Conservation (phyloP, 768 basidiomycete genomes). For the Lyophyllum decastes region DNA sequence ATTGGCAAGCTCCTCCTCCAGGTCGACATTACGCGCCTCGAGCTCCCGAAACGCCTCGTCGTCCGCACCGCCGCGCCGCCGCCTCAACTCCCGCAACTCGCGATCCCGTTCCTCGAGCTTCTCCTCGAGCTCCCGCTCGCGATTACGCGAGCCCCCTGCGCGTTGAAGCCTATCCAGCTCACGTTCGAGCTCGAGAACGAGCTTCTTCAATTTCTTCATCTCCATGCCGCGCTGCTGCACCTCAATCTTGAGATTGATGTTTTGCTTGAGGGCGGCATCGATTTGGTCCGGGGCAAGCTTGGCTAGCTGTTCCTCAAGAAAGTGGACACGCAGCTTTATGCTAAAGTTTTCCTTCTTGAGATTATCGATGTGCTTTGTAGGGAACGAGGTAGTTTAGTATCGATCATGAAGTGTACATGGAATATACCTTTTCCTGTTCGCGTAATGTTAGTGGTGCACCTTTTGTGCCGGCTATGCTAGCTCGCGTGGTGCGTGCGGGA, state of each 20-base stretch:
- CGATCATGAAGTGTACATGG: slow-evolving; percentile 27
- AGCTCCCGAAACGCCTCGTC: slow-evolving; percentile 56
- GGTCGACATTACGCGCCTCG: slow-evolving; percentile 63
- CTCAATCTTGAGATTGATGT: slow-evolving; percentile 91
- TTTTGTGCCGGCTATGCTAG: slow-evolving; percentile 40
- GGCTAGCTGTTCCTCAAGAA: slow-evolving; percentile 89
- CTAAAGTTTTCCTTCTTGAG: slow-evolving; percentile 98
- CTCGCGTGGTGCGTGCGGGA: slow-evolving; percentile 40
- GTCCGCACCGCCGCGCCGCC: slow-evolving; percentile 46
- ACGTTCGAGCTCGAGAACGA: slow-evolving; percentile 80
- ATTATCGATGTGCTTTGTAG: slow-evolving; percentile 87
- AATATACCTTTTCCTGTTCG: slow-evolving; percentile 91
- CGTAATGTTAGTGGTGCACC: slow-evolving; percentile 73
- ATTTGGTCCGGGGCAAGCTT: slow-evolving; percentile 91
- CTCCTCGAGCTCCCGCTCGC: slow-evolving; percentile 78
- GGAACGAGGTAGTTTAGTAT: slow-evolving; percentile 14
- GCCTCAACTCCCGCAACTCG: slow-evolving; percentile 67
- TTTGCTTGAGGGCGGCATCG: slow-evolving; percentile 89
- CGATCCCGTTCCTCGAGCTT: slow-evolving; percentile 72
- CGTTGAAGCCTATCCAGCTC: slow-evolving; percentile 75
- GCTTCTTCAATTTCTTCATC: slow-evolving; percentile 89
- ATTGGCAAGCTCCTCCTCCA: slow-evolving; percentile 75
- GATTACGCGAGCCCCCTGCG: slow-evolving; percentile 41
- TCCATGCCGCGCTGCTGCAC: slow-evolving; percentile 88
- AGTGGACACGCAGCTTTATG: slow-evolving; percentile 94